These are phyloP conservation scores for Talaromyces sp. DNA, from an alignment of 2,329 filamentous ascomycete species.

Conservation along the genomic window DNA sequence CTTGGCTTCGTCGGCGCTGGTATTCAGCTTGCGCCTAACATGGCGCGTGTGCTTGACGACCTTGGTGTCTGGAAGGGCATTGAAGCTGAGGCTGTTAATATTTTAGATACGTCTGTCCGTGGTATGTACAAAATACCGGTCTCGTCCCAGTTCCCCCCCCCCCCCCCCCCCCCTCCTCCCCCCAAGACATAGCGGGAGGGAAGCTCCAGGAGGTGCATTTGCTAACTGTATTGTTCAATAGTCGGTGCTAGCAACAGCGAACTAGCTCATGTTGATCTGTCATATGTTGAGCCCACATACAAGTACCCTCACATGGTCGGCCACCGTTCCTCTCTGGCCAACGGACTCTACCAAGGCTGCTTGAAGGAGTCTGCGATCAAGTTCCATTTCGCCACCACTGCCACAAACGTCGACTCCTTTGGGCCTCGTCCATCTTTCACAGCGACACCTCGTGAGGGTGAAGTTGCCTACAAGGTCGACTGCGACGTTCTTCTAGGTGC, in stretches of 20 bases:
- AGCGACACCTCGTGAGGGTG: slow-evolving; percentile 59
- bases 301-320: slow-evolving; percentile 79
- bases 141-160: too few species aligned
- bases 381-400: slow-evolving; percentile 67
- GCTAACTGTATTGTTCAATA: slow-evolving; percentile 44
- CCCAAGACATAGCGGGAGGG: too few species aligned
- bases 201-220: neutral
- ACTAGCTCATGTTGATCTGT: slow-evolving; percentile 70
- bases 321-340: slow-evolving; percentile 72
- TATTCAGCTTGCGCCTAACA: slow-evolving; percentile 82
- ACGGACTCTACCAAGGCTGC: slow-evolving; percentile 71
- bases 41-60: slow-evolving; percentile 73
- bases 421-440: slow-evolving; percentile 63
- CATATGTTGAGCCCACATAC: slow-evolving; percentile 68
- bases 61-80: slow-evolving; percentile 74
- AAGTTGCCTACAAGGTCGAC: slow-evolving; percentile 52
- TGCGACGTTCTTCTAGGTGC: slow-evolving; percentile 57
- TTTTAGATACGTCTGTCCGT: slow-evolving; percentile 72
- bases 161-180: too few species aligned
- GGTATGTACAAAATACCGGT: slow-evolving; percentile 46
- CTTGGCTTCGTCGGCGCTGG: slow-evolving; percentile 83
- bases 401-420: slow-evolving; percentile 62
- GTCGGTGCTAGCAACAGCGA: slow-evolving; percentile 67
- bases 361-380: slow-evolving; percentile 62
- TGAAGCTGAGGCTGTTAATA: slow-evolving; percentile 69